phyloP scores from a whole-genome alignment of 2,329 filamentous ascomycete species.

The Falciphora oryzae region DNA sequence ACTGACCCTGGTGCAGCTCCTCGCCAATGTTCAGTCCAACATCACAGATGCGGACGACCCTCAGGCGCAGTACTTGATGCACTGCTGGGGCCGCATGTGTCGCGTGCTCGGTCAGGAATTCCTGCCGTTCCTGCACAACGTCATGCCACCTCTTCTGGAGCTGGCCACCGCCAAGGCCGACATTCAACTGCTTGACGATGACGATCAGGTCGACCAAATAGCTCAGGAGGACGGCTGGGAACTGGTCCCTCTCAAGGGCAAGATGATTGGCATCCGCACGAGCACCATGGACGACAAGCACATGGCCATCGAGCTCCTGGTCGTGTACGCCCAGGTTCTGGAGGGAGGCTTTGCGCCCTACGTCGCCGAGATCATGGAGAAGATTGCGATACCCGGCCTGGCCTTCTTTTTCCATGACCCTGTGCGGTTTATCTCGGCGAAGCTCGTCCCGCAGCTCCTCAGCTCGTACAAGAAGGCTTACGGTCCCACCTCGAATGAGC shows the following conservation, averaged over 20 bases:
- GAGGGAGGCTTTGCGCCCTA: conserved; percentile 89
- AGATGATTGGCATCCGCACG: conserved; percentile 97
- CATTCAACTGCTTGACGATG: conserved; percentile 91
- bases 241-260: conserved; percentile 91
- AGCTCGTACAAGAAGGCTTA: conserved; percentile 93
- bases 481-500: conserved; percentile 70
- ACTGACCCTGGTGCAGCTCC: conserved; percentile 76
- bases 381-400: conserved; percentile 87
- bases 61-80: conserved; percentile 92
- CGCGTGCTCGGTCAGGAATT: conserved; percentile 87
- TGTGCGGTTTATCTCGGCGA: conserved; percentile 89
- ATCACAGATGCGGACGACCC: conserved; percentile 92
- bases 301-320: conserved; percentile 97
- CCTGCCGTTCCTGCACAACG: conserved; percentile 82
- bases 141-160: conserved; percentile 90
- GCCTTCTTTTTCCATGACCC: conserved; percentile 99
- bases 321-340: conserved; percentile 95
- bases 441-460: conserved; percentile 86
- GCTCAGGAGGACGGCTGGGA: conserved; percentile 98
- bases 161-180: conserved; percentile 94
- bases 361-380: conserved; percentile 89
- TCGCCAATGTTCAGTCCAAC: conserved; percentile 79
- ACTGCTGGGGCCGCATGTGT: conserved; percentile 99
- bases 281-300: conserved; percentile 97
- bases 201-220: conserved; percentile 87